Evolutionary conservation across 768 basidiomycete species (phyloP).

Genomic region (Lentinus brumalis): DNA sequence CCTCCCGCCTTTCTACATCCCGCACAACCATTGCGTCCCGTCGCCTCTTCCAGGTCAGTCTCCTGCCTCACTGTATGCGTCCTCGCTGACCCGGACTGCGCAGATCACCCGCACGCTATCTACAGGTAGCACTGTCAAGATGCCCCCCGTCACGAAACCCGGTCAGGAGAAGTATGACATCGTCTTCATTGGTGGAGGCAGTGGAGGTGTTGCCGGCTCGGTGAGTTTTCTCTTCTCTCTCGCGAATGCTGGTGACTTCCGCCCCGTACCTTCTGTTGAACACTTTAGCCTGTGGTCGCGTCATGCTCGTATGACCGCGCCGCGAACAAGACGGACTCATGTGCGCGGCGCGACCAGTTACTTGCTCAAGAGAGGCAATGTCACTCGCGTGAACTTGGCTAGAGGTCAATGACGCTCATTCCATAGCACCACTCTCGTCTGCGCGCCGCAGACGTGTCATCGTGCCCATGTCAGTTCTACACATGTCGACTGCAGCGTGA

Average conservation of each 20-base stretch:
- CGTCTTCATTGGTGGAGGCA: slow-evolving; percentile 90
- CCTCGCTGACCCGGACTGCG: background rate
- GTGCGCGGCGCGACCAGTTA: too few species aligned
- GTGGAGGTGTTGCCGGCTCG: slow-evolving; percentile 87
- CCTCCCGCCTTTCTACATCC: background rate
- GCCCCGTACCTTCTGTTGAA: background rate
- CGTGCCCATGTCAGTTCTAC: too few species aligned
- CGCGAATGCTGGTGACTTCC: background rate
- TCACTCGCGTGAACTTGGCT: too few species aligned
- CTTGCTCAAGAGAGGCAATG: too few species aligned
- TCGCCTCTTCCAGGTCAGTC: slow-evolving; percentile 17
- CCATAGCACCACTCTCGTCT: too few species aligned
- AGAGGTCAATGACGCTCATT: too few species aligned
- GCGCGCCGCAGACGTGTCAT: too few species aligned
- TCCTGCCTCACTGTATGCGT: background rate
- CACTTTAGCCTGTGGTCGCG: too few species aligned
- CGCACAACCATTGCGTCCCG: slow-evolving; percentile 13
- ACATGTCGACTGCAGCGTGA: too few species aligned
- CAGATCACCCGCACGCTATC: slow-evolving; percentile 18
- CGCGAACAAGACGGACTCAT: too few species aligned
- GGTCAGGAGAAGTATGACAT: slow-evolving; percentile 75
- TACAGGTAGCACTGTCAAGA: slow-evolving; percentile 39
- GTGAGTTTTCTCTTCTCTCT: slow-evolving; percentile 44
- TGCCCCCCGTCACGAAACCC: slow-evolving; percentile 75
- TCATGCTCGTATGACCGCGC: too few species aligned